These are phyloP conservation scores for Lactifluus hygrophoroides DNA, from an alignment of 768 basidiomycete species.

Conservation along the genomic window DNA sequence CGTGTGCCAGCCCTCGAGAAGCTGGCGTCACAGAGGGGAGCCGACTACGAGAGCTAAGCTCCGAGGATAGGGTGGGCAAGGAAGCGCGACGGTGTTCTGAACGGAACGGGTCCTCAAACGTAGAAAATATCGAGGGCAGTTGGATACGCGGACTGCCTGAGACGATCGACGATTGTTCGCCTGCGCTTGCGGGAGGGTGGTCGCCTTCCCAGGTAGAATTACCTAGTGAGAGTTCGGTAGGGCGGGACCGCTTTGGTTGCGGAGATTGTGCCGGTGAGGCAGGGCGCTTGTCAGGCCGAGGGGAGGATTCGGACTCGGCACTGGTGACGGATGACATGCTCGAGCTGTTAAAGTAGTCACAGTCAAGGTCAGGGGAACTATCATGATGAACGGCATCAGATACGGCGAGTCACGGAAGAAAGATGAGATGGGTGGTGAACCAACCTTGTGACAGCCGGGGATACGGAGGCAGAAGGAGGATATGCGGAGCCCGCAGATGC, in stretches of 20 bases:
- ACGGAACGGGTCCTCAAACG: slow-evolving; percentile 52
- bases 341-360: slow-evolving; percentile 38
- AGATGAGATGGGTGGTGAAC: slow-evolving; percentile 1
- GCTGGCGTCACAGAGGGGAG: slow-evolving; percentile 46
- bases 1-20: slow-evolving; percentile 25
- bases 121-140: slow-evolving; percentile 66
- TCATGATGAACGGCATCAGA: slow-evolving; percentile 7
- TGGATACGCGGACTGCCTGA: slow-evolving; percentile 47
- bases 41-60: slow-evolving; percentile 39
- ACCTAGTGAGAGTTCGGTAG: slow-evolving; percentile 24
- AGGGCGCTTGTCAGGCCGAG: slow-evolving; percentile 52
- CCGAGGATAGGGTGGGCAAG: slow-evolving; percentile 50
- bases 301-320: slow-evolving; percentile 54
- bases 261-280: slow-evolving; percentile 36
- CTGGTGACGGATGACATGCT: slow-evolving; percentile 79
- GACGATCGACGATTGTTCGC: slow-evolving; percentile 33
- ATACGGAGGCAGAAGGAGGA: slow-evolving; percentile 16
- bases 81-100: slow-evolving; percentile 54
- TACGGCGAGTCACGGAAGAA: neutral
- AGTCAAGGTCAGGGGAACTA: slow-evolving; percentile 40
- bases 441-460: slow-evolving; percentile 20
- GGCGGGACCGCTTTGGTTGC: slow-evolving; percentile 42
- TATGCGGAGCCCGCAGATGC: slow-evolving; percentile 9
- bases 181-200: slow-evolving; percentile 20
- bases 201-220: slow-evolving; percentile 23